Evolutionary conservation across 2,329 filamentous ascomycete genomes (phyloP).

Genomic region (Spiromastix sp.): DNA sequence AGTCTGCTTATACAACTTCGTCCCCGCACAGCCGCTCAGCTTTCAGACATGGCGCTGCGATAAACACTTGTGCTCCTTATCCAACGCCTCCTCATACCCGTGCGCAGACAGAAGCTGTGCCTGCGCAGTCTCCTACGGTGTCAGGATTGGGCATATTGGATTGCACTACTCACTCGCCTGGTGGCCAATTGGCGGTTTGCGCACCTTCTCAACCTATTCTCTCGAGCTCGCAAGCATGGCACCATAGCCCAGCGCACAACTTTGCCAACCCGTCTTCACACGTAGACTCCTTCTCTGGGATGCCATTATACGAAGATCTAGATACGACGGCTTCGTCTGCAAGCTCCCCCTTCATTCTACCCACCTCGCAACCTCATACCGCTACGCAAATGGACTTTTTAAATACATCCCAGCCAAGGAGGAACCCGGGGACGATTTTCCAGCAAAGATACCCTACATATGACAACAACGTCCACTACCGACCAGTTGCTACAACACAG

Average conservation of each 20-base stretch:
- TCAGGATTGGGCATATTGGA: conserved; percentile 24
- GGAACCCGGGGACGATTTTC: conserved; percentile 1
- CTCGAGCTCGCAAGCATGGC: conserved; percentile 14
- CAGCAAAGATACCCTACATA: conserved; percentile 4
- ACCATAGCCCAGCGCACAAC: conserved; percentile 14
- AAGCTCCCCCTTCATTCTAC: conserved; percentile 14
- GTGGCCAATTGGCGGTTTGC: conserved; percentile 15
- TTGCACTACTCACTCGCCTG: conserved; percentile 15
- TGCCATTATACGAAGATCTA: conserved; percentile 17
- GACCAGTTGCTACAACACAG: background rate
- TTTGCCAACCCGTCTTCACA: conserved; percentile 15
- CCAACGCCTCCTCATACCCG: conserved; percentile 14
- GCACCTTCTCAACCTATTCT: conserved; percentile 13
- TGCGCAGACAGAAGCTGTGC: conserved; percentile 8
- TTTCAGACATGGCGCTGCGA: conserved; percentile 5
- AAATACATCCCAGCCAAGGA: conserved; percentile 2
- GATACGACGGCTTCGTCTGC: conserved; percentile 13
- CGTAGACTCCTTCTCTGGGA: conserved; percentile 12
- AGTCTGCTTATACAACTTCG: conserved; percentile 14
- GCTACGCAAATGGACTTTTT: conserved; percentile 6
- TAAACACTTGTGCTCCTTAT: conserved; percentile 14
- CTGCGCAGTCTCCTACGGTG: conserved; percentile 10
- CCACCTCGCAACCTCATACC: conserved; percentile 1
- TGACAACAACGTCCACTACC: conserved; percentile 3
- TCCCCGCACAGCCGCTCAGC: conserved; percentile 10